phyloP scores from a whole-genome alignment of 805 yeast species.

The Metschnikowia colocasiae region DNA sequence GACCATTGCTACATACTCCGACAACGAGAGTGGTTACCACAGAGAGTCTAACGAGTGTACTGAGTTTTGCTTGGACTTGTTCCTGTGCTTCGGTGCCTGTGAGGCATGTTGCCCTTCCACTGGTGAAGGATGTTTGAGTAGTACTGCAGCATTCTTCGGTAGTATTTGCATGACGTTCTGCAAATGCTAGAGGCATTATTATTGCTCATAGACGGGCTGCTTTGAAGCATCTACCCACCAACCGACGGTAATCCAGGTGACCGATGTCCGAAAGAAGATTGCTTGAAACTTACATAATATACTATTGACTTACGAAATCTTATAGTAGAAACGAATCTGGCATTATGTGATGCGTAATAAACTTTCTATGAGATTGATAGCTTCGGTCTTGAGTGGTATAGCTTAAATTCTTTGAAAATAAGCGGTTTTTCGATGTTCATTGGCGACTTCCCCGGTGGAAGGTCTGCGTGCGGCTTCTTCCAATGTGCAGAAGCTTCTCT shows the following conservation, averaged over 20 bases:
- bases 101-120: constrained; percentile 40
- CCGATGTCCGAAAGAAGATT: background rate
- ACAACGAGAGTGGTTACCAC: constrained; percentile 33
- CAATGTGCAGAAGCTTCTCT: constrained; percentile 5
- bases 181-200: constrained; percentile 21
- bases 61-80: constrained; percentile 38
- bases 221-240: background rate
- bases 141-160: constrained; percentile 36
- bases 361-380: background rate
- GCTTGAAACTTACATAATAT: background rate
- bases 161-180: constrained; percentile 32
- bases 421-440: background rate
- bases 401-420: no score
- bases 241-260: no score
- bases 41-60: constrained; percentile 38
- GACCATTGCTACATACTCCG: constrained; percentile 10
- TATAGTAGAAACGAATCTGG: background rate
- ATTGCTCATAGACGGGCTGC: background rate
- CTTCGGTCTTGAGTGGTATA: background rate
- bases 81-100: constrained; percentile 38
- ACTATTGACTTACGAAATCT: background rate
- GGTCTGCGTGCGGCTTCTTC: constrained; percentile 2
- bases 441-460: background rate
- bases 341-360: background rate
- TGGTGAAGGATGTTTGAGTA: constrained; percentile 39